These are phyloP conservation scores for Thelephora terrestris DNA, from an alignment of 1,284 basidiomycete genomes.

Conservation along the genomic window DNA sequence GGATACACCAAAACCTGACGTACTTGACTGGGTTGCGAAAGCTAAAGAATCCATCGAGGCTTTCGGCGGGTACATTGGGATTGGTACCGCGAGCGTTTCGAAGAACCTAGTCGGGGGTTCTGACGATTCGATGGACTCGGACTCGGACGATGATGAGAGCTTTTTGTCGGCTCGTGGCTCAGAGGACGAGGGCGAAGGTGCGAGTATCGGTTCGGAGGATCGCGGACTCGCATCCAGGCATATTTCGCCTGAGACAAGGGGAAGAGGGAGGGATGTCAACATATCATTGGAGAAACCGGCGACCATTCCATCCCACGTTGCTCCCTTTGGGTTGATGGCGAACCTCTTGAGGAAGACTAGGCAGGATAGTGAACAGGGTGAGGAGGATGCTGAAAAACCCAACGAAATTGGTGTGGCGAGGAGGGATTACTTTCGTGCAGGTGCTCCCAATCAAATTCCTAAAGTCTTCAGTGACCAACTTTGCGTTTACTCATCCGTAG, in stretches of 20 bases:
- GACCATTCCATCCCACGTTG: conserved; percentile 46
- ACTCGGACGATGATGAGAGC: conserved; percentile 20
- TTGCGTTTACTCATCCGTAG: background rate
- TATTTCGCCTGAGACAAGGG: conserved; percentile 13
- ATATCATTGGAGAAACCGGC: conserved; percentile 28
- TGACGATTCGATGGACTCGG: conserved; percentile 11
- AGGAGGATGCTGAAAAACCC: conserved; percentile 32
- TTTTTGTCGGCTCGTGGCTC: conserved; percentile 29
- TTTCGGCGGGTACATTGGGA: conserved; percentile 53
- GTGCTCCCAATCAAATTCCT: conserved; percentile 27
- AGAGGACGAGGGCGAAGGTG: conserved; percentile 12
- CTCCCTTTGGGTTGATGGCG: conserved; percentile 65
- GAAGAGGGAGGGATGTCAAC: conserved; percentile 7
- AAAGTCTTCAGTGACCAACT: too few relatives aligned
- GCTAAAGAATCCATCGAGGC: conserved; percentile 56
- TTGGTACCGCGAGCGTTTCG: conserved; percentile 43
- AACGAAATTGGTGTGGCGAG: conserved; percentile 51
- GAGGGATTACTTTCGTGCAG: conserved; percentile 52
- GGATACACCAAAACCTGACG: conserved; percentile 22
- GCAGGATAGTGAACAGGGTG: conserved; percentile 33
- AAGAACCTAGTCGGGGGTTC: conserved; percentile 35
- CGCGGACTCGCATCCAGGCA: background rate
- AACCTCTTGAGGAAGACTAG: conserved; percentile 39
- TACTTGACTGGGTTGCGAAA: conserved; percentile 64
- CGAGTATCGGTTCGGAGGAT: conserved; percentile 1